Evolutionary conservation across 352 stramenopile species (phyloP), one percentile per base, ranked within the genome.

Genomic region (Hyaloperonospora brassicae): DNA sequence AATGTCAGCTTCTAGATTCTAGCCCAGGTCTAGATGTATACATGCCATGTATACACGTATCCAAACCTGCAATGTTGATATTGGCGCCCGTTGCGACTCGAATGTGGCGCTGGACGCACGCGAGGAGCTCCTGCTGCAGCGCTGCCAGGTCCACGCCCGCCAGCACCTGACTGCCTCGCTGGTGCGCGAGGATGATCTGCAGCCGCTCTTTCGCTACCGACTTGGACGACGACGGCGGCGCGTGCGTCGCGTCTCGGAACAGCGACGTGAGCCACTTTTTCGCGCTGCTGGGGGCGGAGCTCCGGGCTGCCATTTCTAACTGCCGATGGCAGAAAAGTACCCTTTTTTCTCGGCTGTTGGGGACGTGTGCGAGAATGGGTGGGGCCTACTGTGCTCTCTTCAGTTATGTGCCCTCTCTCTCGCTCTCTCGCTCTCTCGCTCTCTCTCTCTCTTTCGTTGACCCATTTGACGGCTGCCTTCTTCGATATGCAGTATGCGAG

Each of bases 181-280:
- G 84, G 59, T 95, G 84, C 59, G 84, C 83, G 34, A 95, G 59
- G 47, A 95, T 95, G 62, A 95, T 95, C 70, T 95, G 84, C 55
- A 95, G 62, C 8, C 84, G 79, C 62, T 95, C 84, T 59, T 94
- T 94, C 25, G 79, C 84, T 43, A 94, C 76, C 0, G 83, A 88
- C 57, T 90, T 90, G 63, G 83, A 89, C 11, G 68, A 77, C 24
- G 55, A 63, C 4, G 74, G 67, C 24, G 55, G 61, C 4, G 74
- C 66, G 8, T 70, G 55, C 6, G 72, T 61, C 12, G 62, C 62
- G 17, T 90, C 82, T 9, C 76, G 72, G 40, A 91, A 88, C 44
- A 90, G 57, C 59, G 77, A 85, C 50, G 73, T 64, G 49, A 92
- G 64, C 82, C 82, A 92, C 66, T 92, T 92, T 59, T 81, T 83